A percentile compares a stretch with the other conserved stretches of the same genome.
Evolutionary conservation across 225 moss, liverwort and hornwort species (phyloP).

Genomic region (Sphagnum contortum): DNA sequence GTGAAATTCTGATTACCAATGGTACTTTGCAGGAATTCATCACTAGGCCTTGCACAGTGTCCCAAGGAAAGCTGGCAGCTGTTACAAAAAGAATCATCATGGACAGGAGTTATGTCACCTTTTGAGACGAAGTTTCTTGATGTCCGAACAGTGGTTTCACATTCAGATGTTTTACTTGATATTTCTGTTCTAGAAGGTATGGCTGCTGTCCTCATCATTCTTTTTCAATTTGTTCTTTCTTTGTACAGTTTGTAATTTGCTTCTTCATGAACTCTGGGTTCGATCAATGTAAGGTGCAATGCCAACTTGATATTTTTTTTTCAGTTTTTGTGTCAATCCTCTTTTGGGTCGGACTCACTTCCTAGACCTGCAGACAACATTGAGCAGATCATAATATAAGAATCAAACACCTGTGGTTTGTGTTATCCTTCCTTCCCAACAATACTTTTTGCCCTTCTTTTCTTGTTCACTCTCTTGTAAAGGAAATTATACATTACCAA

Average conservation of each 20-base stretch:
- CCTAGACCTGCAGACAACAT: too few species aligned
- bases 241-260: too few species aligned
- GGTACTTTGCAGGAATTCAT: slow-evolving; percentile 47
- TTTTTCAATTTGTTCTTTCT: too few species aligned
- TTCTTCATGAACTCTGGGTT: too few species aligned
- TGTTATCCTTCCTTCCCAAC: too few species aligned
- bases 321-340: too few species aligned
- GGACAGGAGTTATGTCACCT: slow-evolving; percentile 76
- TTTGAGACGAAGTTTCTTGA: slow-evolving; percentile 78
- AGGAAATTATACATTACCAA: too few species aligned
- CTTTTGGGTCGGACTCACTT: too few species aligned
- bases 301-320: too few species aligned
- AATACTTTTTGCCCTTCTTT: not conserved
- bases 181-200: slow-evolving; percentile 39
- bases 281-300: too few species aligned
- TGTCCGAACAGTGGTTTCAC: slow-evolving; percentile 57
- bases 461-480: not conserved
- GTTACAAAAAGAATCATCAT: slow-evolving; percentile 62
- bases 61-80: slow-evolving; percentile 70
- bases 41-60: slow-evolving; percentile 76
- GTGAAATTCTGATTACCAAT: not conserved
- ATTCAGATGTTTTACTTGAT: slow-evolving; percentile 43
- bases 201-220: not conserved
- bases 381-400: too few species aligned
- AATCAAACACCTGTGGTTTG: too few species aligned